A percentile compares a stretch with the other conserved stretches of the same genome.
Conservation (phyloP, 2,329 filamentous ascomycete species). For the Venturia nashicola region DNA sequence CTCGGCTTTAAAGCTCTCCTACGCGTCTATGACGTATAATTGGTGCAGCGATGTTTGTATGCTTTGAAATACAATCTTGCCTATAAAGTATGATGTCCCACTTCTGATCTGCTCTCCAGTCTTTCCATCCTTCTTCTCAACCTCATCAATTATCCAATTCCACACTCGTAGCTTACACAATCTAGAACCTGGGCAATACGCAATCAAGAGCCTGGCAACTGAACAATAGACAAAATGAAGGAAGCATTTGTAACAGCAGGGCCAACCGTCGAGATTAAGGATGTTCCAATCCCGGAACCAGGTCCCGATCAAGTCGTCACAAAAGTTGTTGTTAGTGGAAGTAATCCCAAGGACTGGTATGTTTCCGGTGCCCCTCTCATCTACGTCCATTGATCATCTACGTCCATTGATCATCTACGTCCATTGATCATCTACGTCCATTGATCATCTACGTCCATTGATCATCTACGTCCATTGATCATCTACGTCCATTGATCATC, state of each 20-base stretch:
- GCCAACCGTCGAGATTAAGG: conserved; percentile 24
- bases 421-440: too few relatives aligned
- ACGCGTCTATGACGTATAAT: background rate
- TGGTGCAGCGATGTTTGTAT: background rate
- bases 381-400: too few relatives aligned
- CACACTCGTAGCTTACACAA: background rate
- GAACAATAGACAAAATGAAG: conserved; percentile 8
- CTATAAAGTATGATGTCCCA: background rate
- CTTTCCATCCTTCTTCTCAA: too few relatives aligned
- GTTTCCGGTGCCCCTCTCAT: background rate
- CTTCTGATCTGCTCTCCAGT: background rate
- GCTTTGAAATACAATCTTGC: background rate
- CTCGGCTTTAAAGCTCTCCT: too few relatives aligned
- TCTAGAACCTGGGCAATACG: background rate
- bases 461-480: too few relatives aligned
- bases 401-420: too few relatives aligned
- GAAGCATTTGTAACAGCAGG: conserved; percentile 22
- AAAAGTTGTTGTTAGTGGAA: conserved; percentile 24
- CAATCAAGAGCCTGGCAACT: background rate
- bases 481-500: too few relatives aligned
- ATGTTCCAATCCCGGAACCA: conserved; percentile 21
- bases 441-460: too few relatives aligned
- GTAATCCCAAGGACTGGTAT: conserved; percentile 37
- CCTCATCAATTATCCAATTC: background rate
- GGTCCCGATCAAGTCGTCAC: conserved; percentile 12